A percentile compares a stretch with the other conserved stretches of the same genome.
phyloP scores from a whole-genome alignment of 768 basidiomycete genomes.

The Tricholoma bakamatsutake region DNA sequence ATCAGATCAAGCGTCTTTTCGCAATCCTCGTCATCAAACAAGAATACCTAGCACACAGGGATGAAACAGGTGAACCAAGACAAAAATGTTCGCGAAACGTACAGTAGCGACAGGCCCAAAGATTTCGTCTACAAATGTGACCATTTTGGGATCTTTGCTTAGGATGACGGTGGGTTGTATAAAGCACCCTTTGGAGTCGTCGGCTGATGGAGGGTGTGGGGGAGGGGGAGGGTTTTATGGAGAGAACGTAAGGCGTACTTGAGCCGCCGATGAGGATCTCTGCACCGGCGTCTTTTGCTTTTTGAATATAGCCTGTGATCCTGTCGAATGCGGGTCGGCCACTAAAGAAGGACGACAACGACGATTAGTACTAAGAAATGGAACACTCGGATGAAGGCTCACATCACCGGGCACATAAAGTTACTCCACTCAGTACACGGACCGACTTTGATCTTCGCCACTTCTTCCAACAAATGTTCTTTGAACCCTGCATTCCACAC shows the following conservation, averaged over 20 bases:
- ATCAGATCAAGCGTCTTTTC: constrained; percentile 85
- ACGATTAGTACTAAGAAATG: background rate
- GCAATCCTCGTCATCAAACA: constrained; percentile 83
- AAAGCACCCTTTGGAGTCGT: constrained; percentile 91
- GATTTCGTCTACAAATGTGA: constrained; percentile 93
- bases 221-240: background rate
- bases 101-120: constrained; percentile 96
- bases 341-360: constrained; percentile 29
- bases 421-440: constrained; percentile 66
- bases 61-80: background rate
- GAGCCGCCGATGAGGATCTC: constrained; percentile 85
- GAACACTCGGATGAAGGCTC: constrained; percentile 13
- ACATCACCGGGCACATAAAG: constrained; percentile 99
- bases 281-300: constrained; percentile 85
- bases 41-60: constrained; percentile 56
- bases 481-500: constrained; percentile 87
- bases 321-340: constrained; percentile 87
- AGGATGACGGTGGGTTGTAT: constrained; percentile 92
- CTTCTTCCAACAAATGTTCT: constrained; percentile 65
- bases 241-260: constrained; percentile 32
- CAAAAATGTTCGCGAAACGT: constrained; percentile 10
- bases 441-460: constrained; percentile 84
- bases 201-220: constrained; percentile 35
- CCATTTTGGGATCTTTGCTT: constrained; percentile 81
- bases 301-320: constrained; percentile 73